Evolutionary conservation across 345 rosid genomes (phyloP), one percentile per base, ranked within the genome.

Genomic region (Leavenworthia alabamica): DNA sequence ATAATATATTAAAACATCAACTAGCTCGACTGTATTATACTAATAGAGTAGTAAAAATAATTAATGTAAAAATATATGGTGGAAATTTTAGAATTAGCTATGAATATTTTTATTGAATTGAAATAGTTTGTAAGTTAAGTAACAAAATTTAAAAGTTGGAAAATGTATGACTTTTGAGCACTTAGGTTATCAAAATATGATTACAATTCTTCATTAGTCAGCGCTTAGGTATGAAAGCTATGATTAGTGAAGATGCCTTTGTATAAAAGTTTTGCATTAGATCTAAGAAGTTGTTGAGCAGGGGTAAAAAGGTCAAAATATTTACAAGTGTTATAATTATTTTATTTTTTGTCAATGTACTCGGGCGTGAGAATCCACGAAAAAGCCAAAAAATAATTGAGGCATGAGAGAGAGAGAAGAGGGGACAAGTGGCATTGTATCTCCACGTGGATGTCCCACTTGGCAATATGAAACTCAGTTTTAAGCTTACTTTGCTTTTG

Each of bases 391-490:
- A 66, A 46, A 33, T 56, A 53, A 15, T 42, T 9, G 29, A 27
- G 13, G 1, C 37, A 51, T 63, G 26, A 22, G 12, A 40, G 29
- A 32, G 7, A 19, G 19, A n/a, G n/a, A n/a, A 13, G 23, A 26
- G 39, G 22, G 19, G 62, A 68, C 73, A 60, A 68, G 73, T 68
- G 70, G 17, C 40, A 39, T 64, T 3, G 66, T 2, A 23, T 43
- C 33, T 57, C 71, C 75, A 71, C 75, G 75, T 64, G 48, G 60
- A 40, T 49, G 35, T 57, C 60, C 47, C 75, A 71, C 75, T 71
- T 71, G 75, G 66, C 71, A 71, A 19, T 37, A 35, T 32, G 1
- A 22, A 28, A 7, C n/a, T n/a, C n/a, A n/a, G n/a, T n/a, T n/a
- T n/a, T n/a, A n/a, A n/a, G n/a, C 16, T n/a, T 36, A 56, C 60